Evolutionary conservation across 2,329 filamentous ascomycete species (phyloP).

Genomic region (Lasiodiplodia sp.): DNA sequence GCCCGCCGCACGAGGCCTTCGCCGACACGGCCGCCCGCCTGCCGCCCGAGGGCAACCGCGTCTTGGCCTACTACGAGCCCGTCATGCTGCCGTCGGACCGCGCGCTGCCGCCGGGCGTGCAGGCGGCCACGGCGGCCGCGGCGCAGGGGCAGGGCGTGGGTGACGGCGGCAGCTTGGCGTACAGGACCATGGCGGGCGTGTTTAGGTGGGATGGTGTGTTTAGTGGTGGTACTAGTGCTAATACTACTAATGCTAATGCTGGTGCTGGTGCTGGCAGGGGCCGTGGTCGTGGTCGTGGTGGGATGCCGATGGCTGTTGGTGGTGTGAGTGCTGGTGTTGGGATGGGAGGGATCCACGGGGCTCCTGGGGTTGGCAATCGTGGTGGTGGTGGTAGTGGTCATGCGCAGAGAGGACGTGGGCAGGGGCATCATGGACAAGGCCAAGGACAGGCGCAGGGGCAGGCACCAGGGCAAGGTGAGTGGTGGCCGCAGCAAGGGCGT

Average conservation of each 20-base stretch:
- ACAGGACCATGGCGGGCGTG: background rate
- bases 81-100: background rate
- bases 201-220: background rate
- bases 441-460: background rate
- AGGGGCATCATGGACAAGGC: background rate
- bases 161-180: background rate
- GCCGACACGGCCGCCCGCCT: slow-evolving; percentile 2
- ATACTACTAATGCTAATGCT: background rate
- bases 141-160: no score
- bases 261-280: background rate
- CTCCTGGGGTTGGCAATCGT: background rate
- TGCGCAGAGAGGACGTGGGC: background rate
- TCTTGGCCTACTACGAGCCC: slow-evolving; percentile 16
- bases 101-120: background rate
- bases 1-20: background rate
- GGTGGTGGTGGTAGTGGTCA: background rate
- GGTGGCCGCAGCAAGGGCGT: background rate
- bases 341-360: background rate
- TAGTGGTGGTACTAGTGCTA: background rate
- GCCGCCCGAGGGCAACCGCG: background rate
- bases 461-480: background rate
- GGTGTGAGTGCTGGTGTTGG: background rate
- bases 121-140: background rate
- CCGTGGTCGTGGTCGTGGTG: no score
- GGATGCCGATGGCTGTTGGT: no score